These are phyloP conservation scores for Naganishia kalamii DNA, from an alignment of 768 basidiomycete genomes.

Conservation along the genomic window DNA sequence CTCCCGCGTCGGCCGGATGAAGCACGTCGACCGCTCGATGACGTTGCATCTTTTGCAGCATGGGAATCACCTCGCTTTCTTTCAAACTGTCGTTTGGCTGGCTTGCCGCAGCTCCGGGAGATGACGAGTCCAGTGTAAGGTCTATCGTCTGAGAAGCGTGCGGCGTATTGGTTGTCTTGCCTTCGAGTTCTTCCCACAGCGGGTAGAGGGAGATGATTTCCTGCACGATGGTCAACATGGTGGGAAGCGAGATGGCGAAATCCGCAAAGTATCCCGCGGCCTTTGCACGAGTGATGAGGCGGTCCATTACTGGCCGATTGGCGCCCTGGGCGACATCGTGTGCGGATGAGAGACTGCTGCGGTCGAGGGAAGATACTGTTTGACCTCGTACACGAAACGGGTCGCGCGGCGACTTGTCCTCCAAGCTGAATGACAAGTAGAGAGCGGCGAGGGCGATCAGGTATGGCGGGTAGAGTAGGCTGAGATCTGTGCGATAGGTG, in stretches of 20 bases:
- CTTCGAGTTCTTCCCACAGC: constrained; percentile 59
- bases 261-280: constrained; percentile 63
- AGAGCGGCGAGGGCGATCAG: constrained; percentile 86
- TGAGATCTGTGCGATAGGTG: constrained; percentile 85
- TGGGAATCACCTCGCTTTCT: constrained; percentile 2
- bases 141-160: not conserved
- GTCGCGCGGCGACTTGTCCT: constrained; percentile 23
- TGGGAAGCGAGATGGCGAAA: constrained; percentile 74
- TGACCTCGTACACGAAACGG: constrained; percentile 11
- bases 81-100: not conserved
- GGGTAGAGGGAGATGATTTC: constrained; percentile 85
- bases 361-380: constrained; percentile 1
- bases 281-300: constrained; percentile 56
- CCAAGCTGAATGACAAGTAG: constrained; percentile 69
- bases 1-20: not conserved
- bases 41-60: constrained; percentile 11
- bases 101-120: not conserved
- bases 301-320: constrained; percentile 22
- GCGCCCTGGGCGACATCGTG: constrained; percentile 22
- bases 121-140: not conserved
- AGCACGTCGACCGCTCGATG: not conserved
- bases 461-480: constrained; percentile 91
- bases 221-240: constrained; percentile 76
- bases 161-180: not conserved
- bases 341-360: constrained; percentile 24